Conservation (phyloP, 768 basidiomycete species). For the Porphyrellus cyaneotinctus region DNA sequence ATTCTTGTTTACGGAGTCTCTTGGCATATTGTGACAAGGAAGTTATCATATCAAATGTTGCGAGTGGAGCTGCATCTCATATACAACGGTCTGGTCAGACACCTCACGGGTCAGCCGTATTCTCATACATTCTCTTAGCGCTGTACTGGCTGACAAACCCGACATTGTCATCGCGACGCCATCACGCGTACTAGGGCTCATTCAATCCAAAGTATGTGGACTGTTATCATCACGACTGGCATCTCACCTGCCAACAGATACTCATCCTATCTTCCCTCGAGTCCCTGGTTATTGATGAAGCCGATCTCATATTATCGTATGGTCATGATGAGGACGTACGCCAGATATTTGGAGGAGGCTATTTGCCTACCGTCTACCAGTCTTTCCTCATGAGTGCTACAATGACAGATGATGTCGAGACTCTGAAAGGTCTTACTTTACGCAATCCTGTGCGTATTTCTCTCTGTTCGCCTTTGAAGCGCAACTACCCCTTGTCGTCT, state of each 20-base stretch:
- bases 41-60: constrained; percentile 69
- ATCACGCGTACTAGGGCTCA: constrained; percentile 58
- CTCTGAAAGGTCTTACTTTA: constrained; percentile 81
- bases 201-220: constrained; percentile 61
- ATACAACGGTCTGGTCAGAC: constrained; percentile 57
- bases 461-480: neutral
- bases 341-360: constrained; percentile 62
- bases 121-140: constrained; percentile 31
- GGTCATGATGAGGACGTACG: constrained; percentile 91
- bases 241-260: constrained; percentile 39
- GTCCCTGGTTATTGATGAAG: constrained; percentile 94
- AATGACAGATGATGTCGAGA: constrained; percentile 93
- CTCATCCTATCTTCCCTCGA: constrained; percentile 66
- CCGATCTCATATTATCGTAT: constrained; percentile 94
- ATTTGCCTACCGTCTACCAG: constrained; percentile 79
- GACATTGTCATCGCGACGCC: constrained; percentile 81
- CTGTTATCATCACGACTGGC: neutral
- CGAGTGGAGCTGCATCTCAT: constrained; percentile 65
- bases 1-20: constrained; percentile 59
- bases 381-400: constrained; percentile 97
- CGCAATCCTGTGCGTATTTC: constrained; percentile 71
- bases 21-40: constrained; percentile 77
- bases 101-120: neutral
- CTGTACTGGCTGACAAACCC: constrained; percentile 62
- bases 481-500: neutral